phyloP scores from a whole-genome alignment of 2,329 filamentous ascomycete genomes.

The Nakataea oryzae region DNA sequence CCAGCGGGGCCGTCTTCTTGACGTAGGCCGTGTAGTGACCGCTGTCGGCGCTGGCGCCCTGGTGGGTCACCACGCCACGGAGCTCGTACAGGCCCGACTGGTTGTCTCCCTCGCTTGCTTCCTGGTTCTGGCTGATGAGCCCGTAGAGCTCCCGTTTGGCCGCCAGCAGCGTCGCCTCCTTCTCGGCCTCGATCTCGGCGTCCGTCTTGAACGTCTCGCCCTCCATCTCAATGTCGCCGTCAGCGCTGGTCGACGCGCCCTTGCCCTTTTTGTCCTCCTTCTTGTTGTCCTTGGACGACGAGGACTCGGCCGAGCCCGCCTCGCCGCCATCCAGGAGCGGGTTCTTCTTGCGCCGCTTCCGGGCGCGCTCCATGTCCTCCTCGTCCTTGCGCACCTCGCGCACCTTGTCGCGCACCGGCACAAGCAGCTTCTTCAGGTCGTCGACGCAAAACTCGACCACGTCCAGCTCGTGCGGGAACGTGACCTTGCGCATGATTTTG shows the following conservation, averaged over 20 bases:
- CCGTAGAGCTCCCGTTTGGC: constrained; percentile 83
- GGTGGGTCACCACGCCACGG: constrained; percentile 87
- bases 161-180: constrained; percentile 58
- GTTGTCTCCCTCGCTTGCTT: constrained; percentile 73
- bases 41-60: constrained; percentile 92
- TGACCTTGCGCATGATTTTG: constrained; percentile 98
- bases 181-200: constrained; percentile 82
- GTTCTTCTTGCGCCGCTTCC: constrained; percentile 76
- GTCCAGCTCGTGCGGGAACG: constrained; percentile 88
- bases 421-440: constrained; percentile 67
- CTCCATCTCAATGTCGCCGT: constrained; percentile 65
- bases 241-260: constrained; percentile 24
- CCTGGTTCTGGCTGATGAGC: constrained; percentile 65
- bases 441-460: constrained; percentile 93
- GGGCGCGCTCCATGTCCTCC: constrained; percentile 80
- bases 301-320: constrained; percentile 3
- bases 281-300: constrained; percentile 31
- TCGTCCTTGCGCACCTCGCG: constrained; percentile 92
- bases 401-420: constrained; percentile 93
- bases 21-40: constrained; percentile 98
- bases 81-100: constrained; percentile 94
- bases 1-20: constrained; percentile 72
- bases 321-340: constrained; percentile 27
- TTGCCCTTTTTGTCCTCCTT: constrained; percentile 23
- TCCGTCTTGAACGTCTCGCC: constrained; percentile 80